Evolutionary conservation across 2,329 filamentous ascomycete genomes (phyloP).

Genomic region (Trichoderma simmonsii): DNA sequence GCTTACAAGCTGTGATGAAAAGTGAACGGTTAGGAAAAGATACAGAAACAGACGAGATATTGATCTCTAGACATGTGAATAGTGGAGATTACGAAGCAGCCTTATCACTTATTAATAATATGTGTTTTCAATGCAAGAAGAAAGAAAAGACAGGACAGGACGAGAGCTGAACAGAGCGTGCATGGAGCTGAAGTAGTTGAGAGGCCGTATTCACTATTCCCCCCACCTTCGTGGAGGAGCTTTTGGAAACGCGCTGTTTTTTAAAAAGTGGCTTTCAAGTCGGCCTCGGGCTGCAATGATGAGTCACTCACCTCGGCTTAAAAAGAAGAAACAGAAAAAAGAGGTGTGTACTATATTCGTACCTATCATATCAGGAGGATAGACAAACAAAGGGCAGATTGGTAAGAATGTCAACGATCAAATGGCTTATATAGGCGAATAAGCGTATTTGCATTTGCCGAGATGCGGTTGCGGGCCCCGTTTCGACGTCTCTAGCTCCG

Average conservation of each 20-base stretch:
- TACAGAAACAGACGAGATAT: background rate
- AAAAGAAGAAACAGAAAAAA: background rate
- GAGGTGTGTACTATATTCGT: background rate
- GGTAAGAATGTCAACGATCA: background rate
- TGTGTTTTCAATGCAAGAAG: background rate
- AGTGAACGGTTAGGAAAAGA: background rate
- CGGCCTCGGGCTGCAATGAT: background rate
- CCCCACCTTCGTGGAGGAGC: background rate
- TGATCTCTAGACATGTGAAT: background rate
- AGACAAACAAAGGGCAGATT: background rate
- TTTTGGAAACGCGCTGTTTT: background rate
- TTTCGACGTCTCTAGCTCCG: background rate
- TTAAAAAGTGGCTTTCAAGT: background rate
- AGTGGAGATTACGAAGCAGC: background rate
- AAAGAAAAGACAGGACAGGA: background rate
- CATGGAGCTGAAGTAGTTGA: background rate
- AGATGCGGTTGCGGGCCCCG: background rate
- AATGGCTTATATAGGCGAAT: background rate
- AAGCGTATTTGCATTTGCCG: background rate
- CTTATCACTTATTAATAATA: background rate
- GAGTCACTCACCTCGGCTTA: background rate
- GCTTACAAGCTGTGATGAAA: background rate
- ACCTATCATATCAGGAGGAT: background rate
- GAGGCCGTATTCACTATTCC: background rate
- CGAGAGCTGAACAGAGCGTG: background rate